Evolutionary conservation across 2,329 filamentous ascomycete species (phyloP).

Genomic region (Elsinoe fawcettii): DNA sequence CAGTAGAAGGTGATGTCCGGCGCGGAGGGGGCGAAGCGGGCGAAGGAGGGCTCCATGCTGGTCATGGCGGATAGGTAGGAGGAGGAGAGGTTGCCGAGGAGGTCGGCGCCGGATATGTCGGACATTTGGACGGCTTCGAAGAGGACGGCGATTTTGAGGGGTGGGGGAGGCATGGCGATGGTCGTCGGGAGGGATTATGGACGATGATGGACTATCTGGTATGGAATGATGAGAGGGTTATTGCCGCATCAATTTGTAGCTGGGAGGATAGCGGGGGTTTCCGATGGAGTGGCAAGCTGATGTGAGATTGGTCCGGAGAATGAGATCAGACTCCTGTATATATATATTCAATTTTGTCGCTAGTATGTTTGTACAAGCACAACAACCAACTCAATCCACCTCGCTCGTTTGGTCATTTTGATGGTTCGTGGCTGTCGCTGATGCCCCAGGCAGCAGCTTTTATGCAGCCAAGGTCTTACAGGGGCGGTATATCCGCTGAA

Average conservation of each 20-base stretch:
- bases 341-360: neutral
- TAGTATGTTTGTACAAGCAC: no score
- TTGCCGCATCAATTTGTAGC: no score
- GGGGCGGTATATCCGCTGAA: neutral
- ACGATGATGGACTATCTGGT: no score
- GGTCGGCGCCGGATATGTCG: conserved; percentile 36
- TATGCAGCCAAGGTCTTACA: conserved; percentile 1
- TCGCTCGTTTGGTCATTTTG: neutral
- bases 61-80: conserved; percentile 22
- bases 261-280: no score
- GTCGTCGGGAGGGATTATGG: no score
- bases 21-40: conserved; percentile 21
- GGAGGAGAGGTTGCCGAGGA: conserved; percentile 33
- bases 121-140: conserved; percentile 34
- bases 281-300: no score
- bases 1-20: conserved; percentile 33
- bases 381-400: neutral
- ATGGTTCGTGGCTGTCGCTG: neutral
- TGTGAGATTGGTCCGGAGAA: no score
- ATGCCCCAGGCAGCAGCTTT: conserved; percentile 4
- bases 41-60: conserved; percentile 22
- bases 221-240: no score
- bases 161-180: conserved; percentile 31
- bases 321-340: neutral
- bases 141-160: conserved; percentile 36